Evolutionary conservation across 2,329 filamentous ascomycete genomes (phyloP), one percentile per base, ranked within the genome.

Genomic region (Aspergillus awamori): DNA sequence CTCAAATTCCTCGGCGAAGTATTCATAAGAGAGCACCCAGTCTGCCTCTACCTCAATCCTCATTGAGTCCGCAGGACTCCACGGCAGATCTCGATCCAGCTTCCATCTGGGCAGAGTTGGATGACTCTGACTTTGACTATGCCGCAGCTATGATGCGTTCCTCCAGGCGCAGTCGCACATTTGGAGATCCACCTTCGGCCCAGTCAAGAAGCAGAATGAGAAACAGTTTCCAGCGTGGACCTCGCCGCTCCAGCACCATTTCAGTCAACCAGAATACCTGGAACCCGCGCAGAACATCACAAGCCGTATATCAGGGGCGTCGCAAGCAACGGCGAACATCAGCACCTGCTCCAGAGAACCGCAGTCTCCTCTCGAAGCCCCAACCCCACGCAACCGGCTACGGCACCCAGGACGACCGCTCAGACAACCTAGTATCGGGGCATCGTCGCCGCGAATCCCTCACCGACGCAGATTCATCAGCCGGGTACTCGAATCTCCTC

Each of bases 91-190:
- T 82, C 59, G 90, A 95, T 72, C 86, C 86, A 1, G 87, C 87
- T 38, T 91, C 95, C 68, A 95, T 96, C 33, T 96, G 92, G 93
- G 90, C 88, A 59, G 92, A 96, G 73, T 82, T 97, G 13, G 89
- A 95, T 71, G 93, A 96, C 69, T 87, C 89, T 43, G 84, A 86
- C 22, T 70, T 72, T 59, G 75, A 74, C 22, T 61, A 65, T 26
- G 52, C 58, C 3, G 58, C 61, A 24, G 30, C 61, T 1, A 61
- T 61, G 13, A 48, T 52, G 26, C 68, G 60, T 15, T 61, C 63
- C 6, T 47, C 63, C 20, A 20, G 64, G 43, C 52, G 62, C 47
- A 17, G 54, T 39, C 59, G 66, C 61, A 56, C 62, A 13, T 60
- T 60, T 28, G 47, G 47, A n/a, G 64, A 63, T 26, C 53, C 59